Percentiles rank a stretch among this genome's conserved stretches.
These are phyloP conservation scores for Phyllachora maydis DNA, from an alignment of 2,329 filamentous ascomycete species.

Conservation along the genomic window DNA sequence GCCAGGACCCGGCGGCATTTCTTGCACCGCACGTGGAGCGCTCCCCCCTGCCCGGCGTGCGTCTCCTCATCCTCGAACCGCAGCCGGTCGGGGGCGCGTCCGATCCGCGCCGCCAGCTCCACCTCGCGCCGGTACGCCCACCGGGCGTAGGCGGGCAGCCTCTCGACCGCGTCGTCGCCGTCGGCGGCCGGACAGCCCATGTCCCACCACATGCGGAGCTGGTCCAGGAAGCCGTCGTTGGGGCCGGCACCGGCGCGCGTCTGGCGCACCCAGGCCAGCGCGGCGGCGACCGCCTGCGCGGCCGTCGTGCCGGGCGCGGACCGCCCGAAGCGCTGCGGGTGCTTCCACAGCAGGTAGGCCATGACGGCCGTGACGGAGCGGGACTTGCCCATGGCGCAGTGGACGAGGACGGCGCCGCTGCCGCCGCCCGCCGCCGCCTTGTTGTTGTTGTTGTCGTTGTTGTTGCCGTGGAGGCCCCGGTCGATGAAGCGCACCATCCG, in stretches of 20 bases:
- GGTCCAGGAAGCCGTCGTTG: constrained; percentile 78
- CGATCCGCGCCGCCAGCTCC: constrained; percentile 40
- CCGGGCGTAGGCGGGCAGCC: constrained; percentile 60
- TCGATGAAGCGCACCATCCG: constrained; percentile 68
- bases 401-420: constrained; percentile 28
- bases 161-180: constrained; percentile 29
- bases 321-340: constrained; percentile 29
- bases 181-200: constrained; percentile 54
- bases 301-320: constrained; percentile 20
- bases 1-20: constrained; percentile 59
- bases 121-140: constrained; percentile 36
- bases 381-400: constrained; percentile 90
- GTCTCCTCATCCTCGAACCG: constrained; percentile 59
- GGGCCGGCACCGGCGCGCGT: constrained; percentile 66
- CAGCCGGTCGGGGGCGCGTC: constrained; percentile 63
- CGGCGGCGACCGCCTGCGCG: constrained; percentile 29
- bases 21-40: constrained; percentile 57
- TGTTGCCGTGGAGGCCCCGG: constrained; percentile 32
- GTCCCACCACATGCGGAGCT: constrained; percentile 68
- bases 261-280: constrained; percentile 48
- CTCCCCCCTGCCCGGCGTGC: constrained; percentile 6
- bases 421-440: not conserved
- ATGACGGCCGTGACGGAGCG: constrained; percentile 70
- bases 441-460: constrained; percentile 1
- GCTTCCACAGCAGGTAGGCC: constrained; percentile 63